phyloP scores from a whole-genome alignment of 2,329 filamentous ascomycete species.

The Bipolaris bicolor region DNA sequence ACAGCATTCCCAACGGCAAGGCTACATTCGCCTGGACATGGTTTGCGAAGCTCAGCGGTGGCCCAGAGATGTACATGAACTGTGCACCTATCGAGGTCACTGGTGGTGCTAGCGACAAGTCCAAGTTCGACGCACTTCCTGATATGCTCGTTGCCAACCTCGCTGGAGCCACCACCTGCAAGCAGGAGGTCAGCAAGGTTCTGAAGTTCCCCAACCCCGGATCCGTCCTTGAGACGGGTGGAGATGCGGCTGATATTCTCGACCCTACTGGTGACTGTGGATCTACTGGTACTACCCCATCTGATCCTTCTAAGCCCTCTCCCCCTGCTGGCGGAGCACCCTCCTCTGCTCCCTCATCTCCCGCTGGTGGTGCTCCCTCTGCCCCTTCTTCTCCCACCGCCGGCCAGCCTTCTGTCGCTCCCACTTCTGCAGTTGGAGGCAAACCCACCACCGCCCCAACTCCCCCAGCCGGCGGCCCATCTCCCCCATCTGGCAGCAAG shows the following conservation, averaged over 20 bases:
- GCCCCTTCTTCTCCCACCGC: conserved; percentile 12
- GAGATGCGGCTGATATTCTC: too few species aligned
- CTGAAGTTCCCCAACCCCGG: too few species aligned
- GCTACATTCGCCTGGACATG: conserved; percentile 87
- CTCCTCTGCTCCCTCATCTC: conserved; percentile 13
- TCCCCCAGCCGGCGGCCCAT: conserved; percentile 3
- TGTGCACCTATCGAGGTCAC: conserved; percentile 76
- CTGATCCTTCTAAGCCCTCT: conserved; percentile 21
- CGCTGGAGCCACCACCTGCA: too few species aligned
- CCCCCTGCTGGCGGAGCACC: conserved; percentile 16
- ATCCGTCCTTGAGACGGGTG: too few species aligned
- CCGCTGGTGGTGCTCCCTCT: conserved; percentile 24
- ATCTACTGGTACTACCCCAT: conserved; percentile 21
- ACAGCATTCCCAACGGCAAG: conserved; percentile 73
- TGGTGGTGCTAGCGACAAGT: conserved; percentile 55
- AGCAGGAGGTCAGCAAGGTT: too few species aligned
- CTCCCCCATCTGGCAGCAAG: conserved; percentile 4
- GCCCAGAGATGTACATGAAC: conserved; percentile 72
- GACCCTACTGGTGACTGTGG: too few species aligned
- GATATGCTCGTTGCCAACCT: conserved; percentile 71
- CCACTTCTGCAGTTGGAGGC: not conserved
- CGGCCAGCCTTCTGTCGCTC: conserved; percentile 13
- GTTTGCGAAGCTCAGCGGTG: too few species aligned
- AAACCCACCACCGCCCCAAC: conserved; percentile 11
- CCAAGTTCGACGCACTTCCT: conserved; percentile 65